A percentile compares a stretch with the other conserved stretches of the same genome.
phyloP scores from a whole-genome alignment of 176 grass and related monocot genomes.

The Oropetium thomaeum region DNA sequence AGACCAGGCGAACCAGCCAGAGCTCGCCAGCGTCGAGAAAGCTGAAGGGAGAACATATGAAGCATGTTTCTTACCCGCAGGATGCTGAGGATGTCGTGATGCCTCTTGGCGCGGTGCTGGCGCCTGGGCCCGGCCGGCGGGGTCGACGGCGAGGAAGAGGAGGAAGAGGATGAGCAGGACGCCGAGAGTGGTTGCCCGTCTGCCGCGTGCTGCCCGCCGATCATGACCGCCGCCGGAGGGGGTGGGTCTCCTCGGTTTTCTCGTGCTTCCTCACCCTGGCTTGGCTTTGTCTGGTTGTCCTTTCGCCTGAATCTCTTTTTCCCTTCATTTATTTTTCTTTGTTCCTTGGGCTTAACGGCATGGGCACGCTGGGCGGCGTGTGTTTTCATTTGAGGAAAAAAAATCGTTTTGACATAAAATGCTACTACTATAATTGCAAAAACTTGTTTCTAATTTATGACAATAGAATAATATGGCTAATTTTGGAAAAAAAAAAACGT shows the following conservation, averaged over 20 bases:
- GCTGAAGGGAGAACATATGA: neutral
- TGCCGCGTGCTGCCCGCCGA: neutral
- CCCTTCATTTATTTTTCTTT: neutral
- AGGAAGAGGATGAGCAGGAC: constrained; percentile 25
- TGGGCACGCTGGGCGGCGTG: neutral
- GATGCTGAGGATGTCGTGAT: constrained; percentile 25
- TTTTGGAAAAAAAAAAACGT: too few relatives aligned
- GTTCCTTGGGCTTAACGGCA: neutral
- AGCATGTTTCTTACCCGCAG: constrained; percentile 16
- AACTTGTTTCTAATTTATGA: too few relatives aligned
- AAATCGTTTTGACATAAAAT: too few relatives aligned
- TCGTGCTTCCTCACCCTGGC: neutral
- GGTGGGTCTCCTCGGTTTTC: constrained; percentile 14
- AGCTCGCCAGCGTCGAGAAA: neutral
- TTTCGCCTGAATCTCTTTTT: neutral
- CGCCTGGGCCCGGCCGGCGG: neutral
- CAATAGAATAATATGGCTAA: too few relatives aligned
- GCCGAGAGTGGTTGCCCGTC: neutral
- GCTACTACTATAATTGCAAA: too few relatives aligned
- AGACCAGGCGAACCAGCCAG: neutral
- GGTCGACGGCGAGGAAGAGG: neutral
- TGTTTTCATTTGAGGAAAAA: too few relatives aligned
- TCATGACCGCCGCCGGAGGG: constrained; percentile 9
- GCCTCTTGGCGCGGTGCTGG: neutral
- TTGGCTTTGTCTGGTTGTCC: neutral